These are phyloP conservation scores for Terana coerulea DNA, from an alignment of 768 basidiomycete species.

Conservation along the genomic window DNA sequence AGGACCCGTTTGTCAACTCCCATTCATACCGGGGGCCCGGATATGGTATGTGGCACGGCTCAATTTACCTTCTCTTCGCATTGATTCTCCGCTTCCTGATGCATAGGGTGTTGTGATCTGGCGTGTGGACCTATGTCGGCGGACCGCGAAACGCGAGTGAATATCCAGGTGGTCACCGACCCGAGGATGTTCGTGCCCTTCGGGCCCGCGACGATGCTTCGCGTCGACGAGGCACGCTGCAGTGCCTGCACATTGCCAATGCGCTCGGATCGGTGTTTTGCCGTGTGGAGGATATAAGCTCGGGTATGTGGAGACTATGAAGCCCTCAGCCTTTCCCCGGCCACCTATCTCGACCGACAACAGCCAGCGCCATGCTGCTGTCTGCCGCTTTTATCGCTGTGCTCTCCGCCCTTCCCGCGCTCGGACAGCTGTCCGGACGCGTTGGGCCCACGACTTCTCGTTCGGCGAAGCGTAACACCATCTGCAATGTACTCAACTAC, in stretches of 20 bases:
- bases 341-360: too few species aligned
- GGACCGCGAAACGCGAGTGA: too few species aligned
- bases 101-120: too few species aligned
- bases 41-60: too few species aligned
- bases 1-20: too few species aligned
- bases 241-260: neutral
- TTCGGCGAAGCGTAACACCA: conserved; percentile 18
- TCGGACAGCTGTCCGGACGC: conserved; percentile 20
- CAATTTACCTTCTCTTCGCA: too few species aligned
- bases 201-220: neutral
- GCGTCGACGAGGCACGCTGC: neutral
- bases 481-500: conserved; percentile 28
- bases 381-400: neutral
- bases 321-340: neutral
- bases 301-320: neutral
- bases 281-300: neutral
- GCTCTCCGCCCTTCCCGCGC: conserved; percentile 1
- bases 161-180: too few species aligned
- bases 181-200: neutral
- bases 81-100: too few species aligned
- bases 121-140: too few species aligned
- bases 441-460: conserved; percentile 24
- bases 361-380: neutral
- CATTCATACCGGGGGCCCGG: too few species aligned
- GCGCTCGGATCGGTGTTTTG: neutral